Evolutionary conservation across 805 yeast genomes (phyloP), one percentile per base, ranked within the genome.

Genomic region (Saccharomycopsis sp.): DNA sequence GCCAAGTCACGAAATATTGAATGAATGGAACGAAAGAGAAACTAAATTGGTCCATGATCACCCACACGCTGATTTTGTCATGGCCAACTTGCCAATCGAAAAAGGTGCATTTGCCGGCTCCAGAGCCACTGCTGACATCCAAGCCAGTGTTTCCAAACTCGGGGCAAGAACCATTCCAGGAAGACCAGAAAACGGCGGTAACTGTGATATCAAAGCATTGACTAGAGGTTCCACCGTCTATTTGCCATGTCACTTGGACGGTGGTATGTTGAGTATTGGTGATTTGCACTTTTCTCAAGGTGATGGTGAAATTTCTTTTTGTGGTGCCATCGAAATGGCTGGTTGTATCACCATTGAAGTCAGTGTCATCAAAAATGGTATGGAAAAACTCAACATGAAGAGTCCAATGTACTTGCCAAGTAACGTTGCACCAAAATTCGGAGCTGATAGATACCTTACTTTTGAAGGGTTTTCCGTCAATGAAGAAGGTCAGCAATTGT

Each of bases 91-190:
- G 34, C 77, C 73, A 8, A 57, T 56, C 33, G 55, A 54, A 9
- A 50, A 46, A 22, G 61, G 60, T 46, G 67, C 72, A 3, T 67
- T 59, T 51, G 68, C 70, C 3, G 77, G 77, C 1, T 44, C 57
- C 4, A 17, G 48, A n/a, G 72, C 70, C 4, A 41, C 59, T 4
- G 45, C 48, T 7, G 66, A 56, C 7, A 43, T 62, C 17, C 56
- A 57, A 16, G 59, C 50, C 9, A 53, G 54, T 29, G 64, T 65
- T 27, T 67, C 60, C 5, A 56, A 55, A 38, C 65, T 64, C 38
- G 77, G 77, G n/a, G 75, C 76, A 5, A 61, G 77, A 32, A 72
- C 77, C 2, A 70, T 72, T 44, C 77, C 77, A 17, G 75, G 75
- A 1, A 55, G 75, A 51, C 76, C 72, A 23, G 77, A 72, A 58